phyloP scores from a whole-genome alignment of 2,329 filamentous ascomycete genomes.

The Colletotrichum sp. region DNA sequence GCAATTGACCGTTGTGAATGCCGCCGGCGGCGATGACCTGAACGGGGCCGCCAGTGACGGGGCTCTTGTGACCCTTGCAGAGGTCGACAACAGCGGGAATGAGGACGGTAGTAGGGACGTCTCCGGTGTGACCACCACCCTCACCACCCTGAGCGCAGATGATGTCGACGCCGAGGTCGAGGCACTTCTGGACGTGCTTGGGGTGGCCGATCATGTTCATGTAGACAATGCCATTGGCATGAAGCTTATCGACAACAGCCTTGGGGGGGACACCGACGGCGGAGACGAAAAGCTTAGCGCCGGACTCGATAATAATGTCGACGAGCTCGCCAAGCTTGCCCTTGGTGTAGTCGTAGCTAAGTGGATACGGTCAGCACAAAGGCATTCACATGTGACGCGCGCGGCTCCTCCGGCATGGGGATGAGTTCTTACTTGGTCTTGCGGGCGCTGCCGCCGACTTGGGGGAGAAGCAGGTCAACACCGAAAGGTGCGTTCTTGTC shows the following conservation, averaged over 20 bases:
- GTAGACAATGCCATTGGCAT: constrained; percentile 87
- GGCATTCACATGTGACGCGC: neutral
- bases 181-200: constrained; percentile 97
- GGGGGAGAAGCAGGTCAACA: constrained; percentile 90
- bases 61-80: constrained; percentile 80
- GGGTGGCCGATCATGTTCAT: constrained; percentile 99
- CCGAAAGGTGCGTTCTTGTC: constrained; percentile 97
- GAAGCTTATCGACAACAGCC: constrained; percentile 86
- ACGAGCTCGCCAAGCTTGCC: constrained; percentile 92
- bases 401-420: neutral
- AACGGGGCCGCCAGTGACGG: constrained; percentile 85
- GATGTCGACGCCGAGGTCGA: constrained; percentile 90
- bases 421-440: constrained; percentile 77
- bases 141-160: constrained; percentile 99
- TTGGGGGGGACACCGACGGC: constrained; percentile 94
- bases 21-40: constrained; percentile 94
- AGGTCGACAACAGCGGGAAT: constrained; percentile 91
- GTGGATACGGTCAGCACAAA: neutral
- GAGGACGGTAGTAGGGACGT: constrained; percentile 89
- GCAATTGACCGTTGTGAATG: constrained; percentile 88
- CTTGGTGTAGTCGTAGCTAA: constrained; percentile 99
- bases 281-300: constrained; percentile 92
- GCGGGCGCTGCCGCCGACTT: constrained; percentile 91
- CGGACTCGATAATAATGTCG: constrained; percentile 90
- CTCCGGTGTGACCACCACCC: constrained; percentile 94